Evolutionary conservation across 495 filamentous ascomycete genomes (phyloP).

Genomic region (Cercophora sp.): DNA sequence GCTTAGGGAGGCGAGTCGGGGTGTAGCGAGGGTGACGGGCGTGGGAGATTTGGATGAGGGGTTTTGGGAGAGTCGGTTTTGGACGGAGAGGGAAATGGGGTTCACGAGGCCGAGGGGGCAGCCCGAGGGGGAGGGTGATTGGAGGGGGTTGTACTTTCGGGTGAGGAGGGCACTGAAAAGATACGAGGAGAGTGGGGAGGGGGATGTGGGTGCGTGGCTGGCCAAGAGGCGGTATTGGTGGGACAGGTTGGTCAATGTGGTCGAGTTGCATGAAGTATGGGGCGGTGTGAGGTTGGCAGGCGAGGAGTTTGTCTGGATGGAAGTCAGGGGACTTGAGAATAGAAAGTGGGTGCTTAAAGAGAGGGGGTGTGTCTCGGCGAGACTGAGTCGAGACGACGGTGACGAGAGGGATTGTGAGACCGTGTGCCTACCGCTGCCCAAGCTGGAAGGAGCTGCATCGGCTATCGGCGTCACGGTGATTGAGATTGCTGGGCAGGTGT

Average conservation of each 20-base stretch:
- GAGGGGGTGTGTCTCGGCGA: not conserved
- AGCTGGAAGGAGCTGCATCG: not conserved
- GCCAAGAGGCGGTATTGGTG: constrained; percentile 17
- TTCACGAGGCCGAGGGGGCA: constrained; percentile 8
- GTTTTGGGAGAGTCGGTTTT: constrained; percentile 17
- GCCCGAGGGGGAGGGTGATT: constrained; percentile 4
- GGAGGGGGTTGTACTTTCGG: constrained; percentile 19
- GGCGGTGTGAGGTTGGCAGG: not conserved
- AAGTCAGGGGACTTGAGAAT: not conserved
- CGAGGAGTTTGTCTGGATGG: constrained; percentile 1
- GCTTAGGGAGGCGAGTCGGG: constrained; percentile 13
- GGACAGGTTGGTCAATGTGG: constrained; percentile 5
- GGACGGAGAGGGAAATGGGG: constrained; percentile 16
- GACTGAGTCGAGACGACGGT: constrained; percentile 3
- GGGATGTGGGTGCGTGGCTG: not conserved
- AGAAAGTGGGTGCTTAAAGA: not conserved
- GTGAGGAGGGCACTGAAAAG: not conserved
- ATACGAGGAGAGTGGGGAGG: not conserved
- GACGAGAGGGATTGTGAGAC: not conserved
- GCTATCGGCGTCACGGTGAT: constrained; percentile 12
- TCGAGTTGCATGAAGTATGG: not conserved
- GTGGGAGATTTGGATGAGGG: not conserved
- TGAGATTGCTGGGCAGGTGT: constrained; percentile 6
- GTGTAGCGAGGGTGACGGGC: not conserved
- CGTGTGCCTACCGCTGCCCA: constrained; percentile 5